Base-by-base conservation (phyloP, 2,329 filamentous ascomycete species). In the Lasiodiplodia theobromae region DNA sequence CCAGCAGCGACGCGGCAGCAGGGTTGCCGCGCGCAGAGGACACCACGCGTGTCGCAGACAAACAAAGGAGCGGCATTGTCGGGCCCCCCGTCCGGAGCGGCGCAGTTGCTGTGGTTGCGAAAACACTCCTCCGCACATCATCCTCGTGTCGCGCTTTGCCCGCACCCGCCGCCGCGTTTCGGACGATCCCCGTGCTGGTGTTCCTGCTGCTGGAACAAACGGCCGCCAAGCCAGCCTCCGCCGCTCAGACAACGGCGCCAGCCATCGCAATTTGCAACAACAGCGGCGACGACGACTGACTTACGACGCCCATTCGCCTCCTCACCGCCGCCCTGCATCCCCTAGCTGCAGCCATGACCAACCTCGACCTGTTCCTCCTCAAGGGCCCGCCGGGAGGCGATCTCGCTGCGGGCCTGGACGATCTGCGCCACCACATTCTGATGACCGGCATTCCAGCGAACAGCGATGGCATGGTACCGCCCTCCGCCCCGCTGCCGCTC, bases 361-460 rank as follows among this genome's bases (percentile, higher is more conserved):
- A 79, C 77, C 80, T 97, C 34, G 93, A 97, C 76, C 85, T 88
- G 71, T 86, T 97, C 56, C 85, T 97, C 57, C 89, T 92, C 72
- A 93, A 95, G 71, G 94, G 94, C 0, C 93, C 94, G 1, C 88
- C 89, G 1, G 86, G 89, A 72, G 91, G 89, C 23, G 89, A 96
- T 77, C 83, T 91, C 28, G 77, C 85, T 28, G 86, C 87, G 21
- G 89, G 89, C 10, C 82, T 95, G 63, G 89, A 92, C 74, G 91
- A 90, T 73, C 83, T 91, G 73, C 87, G 92, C 62, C 88, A 90
- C 80, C 91, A 91, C 74, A 90, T 95, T 63, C 82, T 94, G 65
- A 88, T 91, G 71, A 88, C 92, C 74, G 92, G 92, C 70, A 88
- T 94, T 77, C 92, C 91, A 76, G 89, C 89, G 73, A 92, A 93